These are phyloP conservation scores for Boletus rubescentipes DNA, from an alignment of 768 basidiomycete species.

Conservation along the genomic window DNA sequence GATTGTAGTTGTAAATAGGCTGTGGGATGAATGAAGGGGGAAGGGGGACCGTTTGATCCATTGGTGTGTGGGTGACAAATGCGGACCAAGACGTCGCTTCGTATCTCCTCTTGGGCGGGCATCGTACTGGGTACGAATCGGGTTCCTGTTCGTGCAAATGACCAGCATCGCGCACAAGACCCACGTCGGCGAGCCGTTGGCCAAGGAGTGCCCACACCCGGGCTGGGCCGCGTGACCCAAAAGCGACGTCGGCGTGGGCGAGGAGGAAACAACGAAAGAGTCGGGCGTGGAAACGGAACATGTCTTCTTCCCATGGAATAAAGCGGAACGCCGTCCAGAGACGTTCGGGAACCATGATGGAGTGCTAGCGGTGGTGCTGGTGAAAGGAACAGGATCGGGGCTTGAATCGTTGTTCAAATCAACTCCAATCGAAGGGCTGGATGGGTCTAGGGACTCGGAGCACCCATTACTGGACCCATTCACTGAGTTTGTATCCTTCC, in stretches of 20 bases:
- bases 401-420: conserved; percentile 2
- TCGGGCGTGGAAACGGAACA: conserved; percentile 7
- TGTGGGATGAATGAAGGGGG: not conserved
- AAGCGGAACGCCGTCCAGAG: not conserved
- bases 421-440: not conserved
- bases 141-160: not conserved
- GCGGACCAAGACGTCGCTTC: not conserved
- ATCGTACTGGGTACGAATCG: not conserved
- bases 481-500: too few species aligned
- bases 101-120: conserved; percentile 16
- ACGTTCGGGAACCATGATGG: not conserved
- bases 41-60: not conserved
- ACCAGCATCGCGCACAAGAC: not conserved
- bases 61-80: not conserved
- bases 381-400: conserved; percentile 7
- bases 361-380: too few species aligned
- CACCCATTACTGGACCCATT: too few species aligned
- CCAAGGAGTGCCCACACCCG: not conserved
- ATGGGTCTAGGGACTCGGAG: not conserved
- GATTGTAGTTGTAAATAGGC: not conserved
- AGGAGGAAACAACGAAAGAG: conserved; percentile 16
- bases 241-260: not conserved
- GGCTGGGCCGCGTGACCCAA: not conserved
- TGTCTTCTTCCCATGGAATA: conserved; percentile 20
- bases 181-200: not conserved